These are phyloP conservation scores for Panicum miliaceum DNA, from an alignment of 176 grass and related monocot species.

Conservation along the genomic window DNA sequence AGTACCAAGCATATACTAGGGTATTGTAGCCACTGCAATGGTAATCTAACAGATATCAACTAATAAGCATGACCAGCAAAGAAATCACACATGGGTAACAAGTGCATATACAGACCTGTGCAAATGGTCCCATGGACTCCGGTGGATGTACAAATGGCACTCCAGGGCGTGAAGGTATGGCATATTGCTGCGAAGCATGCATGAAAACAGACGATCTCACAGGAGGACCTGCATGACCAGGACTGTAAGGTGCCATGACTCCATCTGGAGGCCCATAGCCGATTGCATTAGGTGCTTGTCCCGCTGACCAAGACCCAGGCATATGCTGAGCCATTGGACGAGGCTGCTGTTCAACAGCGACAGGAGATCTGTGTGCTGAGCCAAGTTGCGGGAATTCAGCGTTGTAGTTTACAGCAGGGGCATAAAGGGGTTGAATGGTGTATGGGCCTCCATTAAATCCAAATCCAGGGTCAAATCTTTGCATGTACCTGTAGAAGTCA, in stretches of 20 bases:
- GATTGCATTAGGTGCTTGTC: slow-evolving; percentile 54
- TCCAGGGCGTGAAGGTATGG: slow-evolving; percentile 52
- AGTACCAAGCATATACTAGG: background rate
- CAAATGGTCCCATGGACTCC: slow-evolving; percentile 59
- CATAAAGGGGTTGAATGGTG: slow-evolving; percentile 84
- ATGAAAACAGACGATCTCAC: slow-evolving; percentile 60
- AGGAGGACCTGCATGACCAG: slow-evolving; percentile 50
- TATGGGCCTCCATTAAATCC: slow-evolving; percentile 81
- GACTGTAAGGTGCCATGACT: slow-evolving; percentile 52
- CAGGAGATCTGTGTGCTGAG: slow-evolving; percentile 57
- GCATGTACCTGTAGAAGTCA: slow-evolving; percentile 65
- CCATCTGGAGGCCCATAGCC: slow-evolving; percentile 63
- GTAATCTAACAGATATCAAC: slow-evolving; percentile 11
- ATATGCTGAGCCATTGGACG: slow-evolving; percentile 61
- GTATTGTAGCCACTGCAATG: slow-evolving; percentile 1
- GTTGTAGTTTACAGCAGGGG: slow-evolving; percentile 94
- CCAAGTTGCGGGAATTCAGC: slow-evolving; percentile 98
- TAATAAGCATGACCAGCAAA: background rate
- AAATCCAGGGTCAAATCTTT: slow-evolving; percentile 99
- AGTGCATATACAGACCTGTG: slow-evolving; percentile 51
- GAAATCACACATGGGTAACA: background rate
- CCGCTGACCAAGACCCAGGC: slow-evolving; percentile 54
- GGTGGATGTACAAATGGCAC: slow-evolving; percentile 67
- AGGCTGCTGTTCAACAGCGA: slow-evolving; percentile 65
- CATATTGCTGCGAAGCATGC: slow-evolving; percentile 69